These are phyloP conservation scores for Boletus coccyginus DNA, from an alignment of 768 basidiomycete genomes.

Conservation along the genomic window DNA sequence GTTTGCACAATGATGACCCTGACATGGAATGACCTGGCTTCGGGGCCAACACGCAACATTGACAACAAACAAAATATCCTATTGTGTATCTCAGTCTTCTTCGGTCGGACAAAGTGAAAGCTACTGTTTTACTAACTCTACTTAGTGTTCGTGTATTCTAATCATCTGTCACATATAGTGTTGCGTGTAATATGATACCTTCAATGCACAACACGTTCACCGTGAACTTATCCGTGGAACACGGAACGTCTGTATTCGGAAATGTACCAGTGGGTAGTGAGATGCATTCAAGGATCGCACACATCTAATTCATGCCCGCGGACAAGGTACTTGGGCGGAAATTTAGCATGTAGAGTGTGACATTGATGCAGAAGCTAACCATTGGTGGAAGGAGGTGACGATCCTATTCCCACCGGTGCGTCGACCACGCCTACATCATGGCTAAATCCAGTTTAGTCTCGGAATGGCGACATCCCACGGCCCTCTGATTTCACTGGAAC, in stretches of 20 bases:
- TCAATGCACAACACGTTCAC: conserved; percentile 21
- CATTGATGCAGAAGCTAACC: conserved; percentile 5
- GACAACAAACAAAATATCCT: conserved; percentile 26
- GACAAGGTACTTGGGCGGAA: conserved; percentile 25
- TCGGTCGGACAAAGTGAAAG: conserved; percentile 23
- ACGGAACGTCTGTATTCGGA: conserved; percentile 9
- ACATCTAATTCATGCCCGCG: conserved; percentile 21
- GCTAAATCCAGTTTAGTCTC: conserved; percentile 48
- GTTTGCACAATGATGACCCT: conserved; percentile 53
- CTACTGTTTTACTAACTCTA: conserved; percentile 33
- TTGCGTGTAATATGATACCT: conserved; percentile 41
- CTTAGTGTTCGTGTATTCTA: conserved; percentile 32
- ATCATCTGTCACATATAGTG: conserved; percentile 33
- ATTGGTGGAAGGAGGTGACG: conserved; percentile 25
- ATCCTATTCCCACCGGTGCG: conserved; percentile 27
- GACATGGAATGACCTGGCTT: conserved; percentile 31
- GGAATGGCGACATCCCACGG: conserved; percentile 90
- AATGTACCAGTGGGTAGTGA: conserved; percentile 5
- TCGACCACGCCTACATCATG: conserved; percentile 22
- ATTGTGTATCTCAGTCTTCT: conserved; percentile 27
- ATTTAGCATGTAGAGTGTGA: conserved; percentile 18
- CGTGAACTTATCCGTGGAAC: conserved; percentile 5
- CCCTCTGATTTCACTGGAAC: conserved; percentile 77
- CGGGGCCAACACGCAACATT: conserved; percentile 14
- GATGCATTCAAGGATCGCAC: not conserved